These are phyloP conservation scores for Rhizodiscina lignyota DNA, from an alignment of 495 filamentous ascomycete genomes.

Conservation along the genomic window DNA sequence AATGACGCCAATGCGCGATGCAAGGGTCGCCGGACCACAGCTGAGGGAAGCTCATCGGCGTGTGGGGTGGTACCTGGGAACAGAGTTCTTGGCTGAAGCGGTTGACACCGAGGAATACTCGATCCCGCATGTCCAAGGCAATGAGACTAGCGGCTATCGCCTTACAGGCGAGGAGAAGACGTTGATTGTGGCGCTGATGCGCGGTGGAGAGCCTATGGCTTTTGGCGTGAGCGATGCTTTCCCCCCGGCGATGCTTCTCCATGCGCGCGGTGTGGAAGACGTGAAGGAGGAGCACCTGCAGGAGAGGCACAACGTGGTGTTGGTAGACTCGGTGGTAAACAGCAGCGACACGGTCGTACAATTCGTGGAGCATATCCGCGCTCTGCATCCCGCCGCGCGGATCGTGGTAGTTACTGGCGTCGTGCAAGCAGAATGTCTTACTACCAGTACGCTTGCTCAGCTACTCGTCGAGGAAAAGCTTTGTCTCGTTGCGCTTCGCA, in stretches of 20 bases:
- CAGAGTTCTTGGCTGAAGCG: constrained; percentile 27
- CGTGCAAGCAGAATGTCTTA: constrained; percentile 29
- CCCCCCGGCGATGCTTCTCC: constrained; percentile 35
- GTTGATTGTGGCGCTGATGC: constrained; percentile 45
- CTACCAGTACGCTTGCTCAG: constrained; percentile 13
- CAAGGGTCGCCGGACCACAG: constrained; percentile 24
- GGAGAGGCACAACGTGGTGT: constrained; percentile 25
- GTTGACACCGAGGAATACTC: constrained; percentile 35
- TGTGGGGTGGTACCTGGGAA: constrained; percentile 38
- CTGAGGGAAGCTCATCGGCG: constrained; percentile 34
- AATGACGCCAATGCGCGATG: constrained; percentile 39
- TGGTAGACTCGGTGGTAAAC: constrained; percentile 50
- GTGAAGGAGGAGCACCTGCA: constrained; percentile 28
- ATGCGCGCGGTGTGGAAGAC: constrained; percentile 32
- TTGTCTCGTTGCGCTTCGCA: constrained; percentile 33
- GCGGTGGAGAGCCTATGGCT: constrained; percentile 53
- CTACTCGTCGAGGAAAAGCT: constrained; percentile 15
- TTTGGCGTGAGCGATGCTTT: constrained; percentile 41
- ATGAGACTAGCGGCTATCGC: constrained; percentile 31
- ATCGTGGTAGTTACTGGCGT: constrained; percentile 43
- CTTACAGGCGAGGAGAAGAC: constrained; percentile 34
- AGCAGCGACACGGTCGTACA: constrained; percentile 33
- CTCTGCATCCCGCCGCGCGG: constrained; percentile 23
- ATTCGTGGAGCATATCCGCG: constrained; percentile 36
- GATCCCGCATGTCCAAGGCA: constrained; percentile 39